phyloP scores from a whole-genome alignment of 148 eudicot species.

The Spergularia bocconei region DNA sequence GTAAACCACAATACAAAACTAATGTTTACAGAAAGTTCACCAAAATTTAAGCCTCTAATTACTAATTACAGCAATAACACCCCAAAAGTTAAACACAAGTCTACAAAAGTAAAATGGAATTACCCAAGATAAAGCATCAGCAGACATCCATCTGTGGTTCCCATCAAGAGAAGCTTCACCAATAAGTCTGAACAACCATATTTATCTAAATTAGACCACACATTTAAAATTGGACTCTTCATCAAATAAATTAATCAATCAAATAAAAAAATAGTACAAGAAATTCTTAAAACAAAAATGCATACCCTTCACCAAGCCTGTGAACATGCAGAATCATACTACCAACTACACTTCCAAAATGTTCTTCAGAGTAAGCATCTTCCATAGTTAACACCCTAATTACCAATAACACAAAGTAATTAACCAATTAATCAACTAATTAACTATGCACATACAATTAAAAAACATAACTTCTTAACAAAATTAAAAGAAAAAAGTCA shows the following conservation, averaged over 20 bases:
- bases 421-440: neutral
- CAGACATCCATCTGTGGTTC: constrained; percentile 58
- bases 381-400: constrained; percentile 64
- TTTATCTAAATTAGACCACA: constrained; percentile 14
- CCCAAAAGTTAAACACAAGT: no score
- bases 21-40: constrained; percentile 12
- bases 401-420: neutral
- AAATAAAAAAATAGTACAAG: no score
- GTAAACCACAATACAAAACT: constrained; percentile 17
- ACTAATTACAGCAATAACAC: neutral
- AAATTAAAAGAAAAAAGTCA: neutral
- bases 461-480: neutral
- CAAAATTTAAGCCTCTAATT: neutral
- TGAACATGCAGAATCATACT: constrained; percentile 64
- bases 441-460: neutral
- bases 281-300: neutral
- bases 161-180: constrained; percentile 67
- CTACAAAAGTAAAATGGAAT: neutral
- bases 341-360: constrained; percentile 41
- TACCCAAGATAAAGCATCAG: constrained; percentile 32
- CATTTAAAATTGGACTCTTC: neutral
- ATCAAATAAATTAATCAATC: neutral
- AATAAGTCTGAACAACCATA: constrained; percentile 43
- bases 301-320: constrained; percentile 82
- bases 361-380: constrained; percentile 62